phyloP scores from a whole-genome alignment of 257 asterid species.

The Lavandula angustifolia region DNA sequence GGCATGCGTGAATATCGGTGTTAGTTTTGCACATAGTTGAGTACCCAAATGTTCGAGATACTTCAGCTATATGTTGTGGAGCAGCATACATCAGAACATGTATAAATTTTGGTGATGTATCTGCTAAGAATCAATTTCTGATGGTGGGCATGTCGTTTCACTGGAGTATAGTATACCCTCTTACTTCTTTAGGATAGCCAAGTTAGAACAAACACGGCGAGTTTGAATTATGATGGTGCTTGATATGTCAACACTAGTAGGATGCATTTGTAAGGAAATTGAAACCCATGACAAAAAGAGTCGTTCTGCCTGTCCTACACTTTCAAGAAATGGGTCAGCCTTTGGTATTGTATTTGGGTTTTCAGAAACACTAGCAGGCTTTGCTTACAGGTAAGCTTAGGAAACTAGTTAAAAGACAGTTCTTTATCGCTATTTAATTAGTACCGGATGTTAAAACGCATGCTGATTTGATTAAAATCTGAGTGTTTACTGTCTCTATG shows the following conservation, averaged over 20 bases:
- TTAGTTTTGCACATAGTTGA: not conserved
- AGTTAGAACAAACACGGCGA: not conserved
- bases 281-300: not conserved
- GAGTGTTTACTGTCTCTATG: not conserved
- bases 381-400: slow-evolving; percentile 10
- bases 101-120: not conserved
- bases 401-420: not conserved
- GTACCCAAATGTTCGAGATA: slow-evolving; percentile 9
- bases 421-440: not conserved
- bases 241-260: not conserved
- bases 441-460: not conserved
- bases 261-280: not conserved
- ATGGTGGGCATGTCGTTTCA: not conserved
- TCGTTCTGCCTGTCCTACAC: not conserved
- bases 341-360: slow-evolving; percentile 9
- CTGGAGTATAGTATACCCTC: not conserved
- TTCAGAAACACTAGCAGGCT: slow-evolving; percentile 11
- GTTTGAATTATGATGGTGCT: slow-evolving; percentile 1
- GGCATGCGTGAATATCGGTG: not conserved
- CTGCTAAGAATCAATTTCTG: not conserved
- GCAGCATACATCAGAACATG: not conserved
- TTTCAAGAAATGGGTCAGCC: slow-evolving; percentile 12
- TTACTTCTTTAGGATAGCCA: not conserved
- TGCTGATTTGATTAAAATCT: slow-evolving; percentile 11
- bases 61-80: not conserved